Percentiles rank a stretch among this genome's conserved stretches.
Conservation (phyloP, 2,329 filamentous ascomycete species). For the Scedosporium aurantiacum region DNA sequence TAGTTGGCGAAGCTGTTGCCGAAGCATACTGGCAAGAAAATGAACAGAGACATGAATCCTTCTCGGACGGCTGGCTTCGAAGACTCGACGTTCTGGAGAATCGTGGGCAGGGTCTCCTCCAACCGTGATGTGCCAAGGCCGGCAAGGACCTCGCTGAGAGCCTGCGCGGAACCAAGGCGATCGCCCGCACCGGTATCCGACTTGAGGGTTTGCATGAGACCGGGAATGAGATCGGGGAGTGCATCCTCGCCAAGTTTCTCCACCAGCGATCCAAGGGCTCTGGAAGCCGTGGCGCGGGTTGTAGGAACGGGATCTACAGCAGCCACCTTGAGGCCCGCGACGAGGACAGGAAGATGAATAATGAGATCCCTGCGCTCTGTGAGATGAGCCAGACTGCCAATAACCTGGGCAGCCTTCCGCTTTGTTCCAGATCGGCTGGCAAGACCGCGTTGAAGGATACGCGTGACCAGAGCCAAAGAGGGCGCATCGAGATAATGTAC, state of each 20-base stretch:
- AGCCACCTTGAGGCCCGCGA: conserved; percentile 78
- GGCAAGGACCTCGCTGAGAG: conserved; percentile 89
- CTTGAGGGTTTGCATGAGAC: conserved; percentile 94
- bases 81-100: conserved; percentile 90
- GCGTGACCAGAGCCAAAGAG: conserved; percentile 85
- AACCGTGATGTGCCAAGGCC: conserved; percentile 84
- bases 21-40: conserved; percentile 97
- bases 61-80: conserved; percentile 83
- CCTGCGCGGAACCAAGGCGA: conserved; percentile 89
- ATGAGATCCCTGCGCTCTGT: conserved; percentile 93
- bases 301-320: conserved; percentile 94
- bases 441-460: conserved; percentile 87
- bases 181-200: conserved; percentile 95
- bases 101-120: conserved; percentile 92
- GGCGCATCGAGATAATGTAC: conserved; percentile 97
- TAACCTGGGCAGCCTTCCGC: conserved; percentile 92
- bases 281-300: conserved; percentile 89
- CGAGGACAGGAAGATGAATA: conserved; percentile 80
- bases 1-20: conserved; percentile 98
- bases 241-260: conserved; percentile 97
- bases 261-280: conserved; percentile 89
- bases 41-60: conserved; percentile 99
- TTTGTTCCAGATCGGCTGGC: conserved; percentile 89
- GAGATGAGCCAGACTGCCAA: conserved; percentile 91
- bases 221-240: conserved; percentile 90